These are phyloP conservation scores for Pinus taeda DNA, from an alignment of 75 land plant genomes.

Conservation along the genomic window DNA sequence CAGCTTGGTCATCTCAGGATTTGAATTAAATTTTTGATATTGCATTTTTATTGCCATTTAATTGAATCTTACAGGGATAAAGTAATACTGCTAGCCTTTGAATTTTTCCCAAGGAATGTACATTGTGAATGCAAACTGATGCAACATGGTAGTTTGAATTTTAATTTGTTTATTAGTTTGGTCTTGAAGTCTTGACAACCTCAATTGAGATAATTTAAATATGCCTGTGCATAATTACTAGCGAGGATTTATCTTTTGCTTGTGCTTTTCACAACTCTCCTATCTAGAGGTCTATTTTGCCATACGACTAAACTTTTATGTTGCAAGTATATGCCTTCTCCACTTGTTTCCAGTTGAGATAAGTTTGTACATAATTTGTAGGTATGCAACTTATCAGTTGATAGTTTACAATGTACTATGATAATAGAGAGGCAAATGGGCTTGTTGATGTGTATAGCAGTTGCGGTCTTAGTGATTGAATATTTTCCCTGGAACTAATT, in stretches of 20 bases:
- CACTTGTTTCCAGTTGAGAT: neutral
- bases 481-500: neutral
- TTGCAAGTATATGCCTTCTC: neutral
- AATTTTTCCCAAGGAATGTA: neutral
- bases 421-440: neutral
- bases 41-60: neutral
- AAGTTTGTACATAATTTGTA: neutral
- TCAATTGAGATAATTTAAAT: neutral
- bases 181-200: neutral
- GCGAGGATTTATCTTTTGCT: neutral
- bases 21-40: neutral
- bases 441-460: neutral
- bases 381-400: constrained; percentile 1
- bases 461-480: neutral
- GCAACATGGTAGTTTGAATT: neutral
- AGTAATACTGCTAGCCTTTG: neutral
- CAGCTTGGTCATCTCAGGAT: neutral
- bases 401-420: neutral
- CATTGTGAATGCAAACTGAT: neutral
- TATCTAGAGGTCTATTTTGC: neutral
- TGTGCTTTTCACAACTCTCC: neutral
- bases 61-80: neutral
- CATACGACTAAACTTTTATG: neutral
- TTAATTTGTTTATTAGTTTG: neutral
- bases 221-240: no score